phyloP scores from a whole-genome alignment of 768 basidiomycete species.

The Phallus indusiatus region DNA sequence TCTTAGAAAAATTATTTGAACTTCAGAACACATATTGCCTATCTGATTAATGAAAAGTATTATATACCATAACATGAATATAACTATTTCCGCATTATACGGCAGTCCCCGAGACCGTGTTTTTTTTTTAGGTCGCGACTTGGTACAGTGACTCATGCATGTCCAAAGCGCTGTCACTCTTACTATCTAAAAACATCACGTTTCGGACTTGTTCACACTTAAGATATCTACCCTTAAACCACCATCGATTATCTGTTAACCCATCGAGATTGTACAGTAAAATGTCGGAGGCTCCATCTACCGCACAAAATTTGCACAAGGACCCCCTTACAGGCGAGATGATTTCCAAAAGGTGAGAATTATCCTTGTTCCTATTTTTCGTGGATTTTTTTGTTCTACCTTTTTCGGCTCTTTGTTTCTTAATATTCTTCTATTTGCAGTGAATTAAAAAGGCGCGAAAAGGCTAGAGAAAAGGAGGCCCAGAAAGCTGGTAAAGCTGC shows the following conservation, averaged over 20 bases:
- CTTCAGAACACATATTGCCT: not conserved
- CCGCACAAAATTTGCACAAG: slow-evolving; percentile 34
- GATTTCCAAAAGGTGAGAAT: slow-evolving; percentile 87
- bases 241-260: not conserved
- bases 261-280: not conserved
- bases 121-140: not conserved
- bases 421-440: slow-evolving; percentile 35
- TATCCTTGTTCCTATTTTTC: slow-evolving; percentile 10
- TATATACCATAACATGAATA: too few relatives aligned
- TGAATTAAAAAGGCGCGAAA: slow-evolving; percentile 89
- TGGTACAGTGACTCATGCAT: not conserved
- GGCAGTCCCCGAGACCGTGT: not conserved
- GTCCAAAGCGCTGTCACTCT: not conserved
- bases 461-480: slow-evolving; percentile 62
- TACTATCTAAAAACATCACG: not conserved
- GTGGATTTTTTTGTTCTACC: not conserved
- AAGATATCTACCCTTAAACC: not conserved
- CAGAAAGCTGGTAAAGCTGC: slow-evolving; percentile 72
- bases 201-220: not conserved
- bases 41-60: not conserved
- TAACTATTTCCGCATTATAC: not conserved
- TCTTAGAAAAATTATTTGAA: not conserved
- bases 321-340: slow-evolving; percentile 91
- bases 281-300: not conserved
- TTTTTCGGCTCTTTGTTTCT: slow-evolving; percentile 10